phyloP scores from a whole-genome alignment of 139 green algal species.

The Gonium pectorale region DNA sequence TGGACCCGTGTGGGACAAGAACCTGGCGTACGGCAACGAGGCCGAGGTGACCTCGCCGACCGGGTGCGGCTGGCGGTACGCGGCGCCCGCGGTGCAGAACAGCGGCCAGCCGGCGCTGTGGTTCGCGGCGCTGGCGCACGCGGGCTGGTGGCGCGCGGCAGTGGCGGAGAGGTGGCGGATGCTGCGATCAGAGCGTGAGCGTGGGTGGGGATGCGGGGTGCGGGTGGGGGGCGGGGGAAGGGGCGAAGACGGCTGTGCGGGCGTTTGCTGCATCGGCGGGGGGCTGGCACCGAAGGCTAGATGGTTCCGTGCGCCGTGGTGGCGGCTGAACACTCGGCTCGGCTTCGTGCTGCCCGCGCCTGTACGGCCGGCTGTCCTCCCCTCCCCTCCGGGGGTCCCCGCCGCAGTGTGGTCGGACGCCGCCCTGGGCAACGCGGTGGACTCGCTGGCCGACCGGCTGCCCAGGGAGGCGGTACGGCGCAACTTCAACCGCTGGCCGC shows the following conservation, averaged over 20 bases:
- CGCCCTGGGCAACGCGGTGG: neutral
- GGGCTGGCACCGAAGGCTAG: too few species aligned
- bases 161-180: constrained; percentile 18
- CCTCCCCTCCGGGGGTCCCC: neutral
- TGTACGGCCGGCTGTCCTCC: too few species aligned
- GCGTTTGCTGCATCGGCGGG: too few species aligned
- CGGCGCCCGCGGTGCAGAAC: constrained; percentile 15
- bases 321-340: too few species aligned
- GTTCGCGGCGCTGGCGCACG: neutral
- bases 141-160: constrained; percentile 2
- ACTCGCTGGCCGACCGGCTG: neutral
- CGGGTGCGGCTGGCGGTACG: constrained; percentile 41
- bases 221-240: too few species aligned
- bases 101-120: constrained; percentile 10
- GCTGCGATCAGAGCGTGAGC: constrained; percentile 2
- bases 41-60: constrained; percentile 16
- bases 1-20: constrained; percentile 47
- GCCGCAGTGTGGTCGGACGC: constrained; percentile 1
- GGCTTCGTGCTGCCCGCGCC: too few species aligned
- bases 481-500: constrained; percentile 30
- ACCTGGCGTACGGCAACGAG: constrained; percentile 47
- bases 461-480: neutral
- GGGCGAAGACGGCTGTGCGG: too few species aligned
- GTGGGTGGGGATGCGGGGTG: too few species aligned
- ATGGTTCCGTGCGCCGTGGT: too few species aligned